Percentiles rank a stretch among this genome's conserved stretches.
phyloP scores from a whole-genome alignment of 106 monocot species.

The Dactylorhiza incarnata region DNA sequence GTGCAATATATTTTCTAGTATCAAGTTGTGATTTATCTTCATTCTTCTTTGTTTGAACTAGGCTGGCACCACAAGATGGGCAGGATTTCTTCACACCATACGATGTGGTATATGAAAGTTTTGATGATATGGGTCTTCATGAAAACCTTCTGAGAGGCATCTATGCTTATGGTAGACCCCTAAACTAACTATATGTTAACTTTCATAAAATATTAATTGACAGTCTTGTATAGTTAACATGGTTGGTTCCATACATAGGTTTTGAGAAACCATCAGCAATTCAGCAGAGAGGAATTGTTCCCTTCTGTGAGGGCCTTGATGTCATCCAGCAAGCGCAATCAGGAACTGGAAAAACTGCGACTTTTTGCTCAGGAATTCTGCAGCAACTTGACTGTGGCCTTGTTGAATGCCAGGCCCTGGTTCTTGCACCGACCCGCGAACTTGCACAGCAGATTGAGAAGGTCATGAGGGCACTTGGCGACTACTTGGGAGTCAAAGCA shows the following conservation, averaged over 20 bases:
- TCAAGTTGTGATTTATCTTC: too few species aligned
- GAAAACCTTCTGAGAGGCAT: conserved; percentile 32
- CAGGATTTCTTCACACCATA: conserved; percentile 29
- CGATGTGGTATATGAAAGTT: conserved; percentile 28
- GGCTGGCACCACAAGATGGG: conserved; percentile 10
- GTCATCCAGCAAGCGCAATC: conserved; percentile 45
- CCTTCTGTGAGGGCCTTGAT: conserved; percentile 40
- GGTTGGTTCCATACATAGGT: conserved; percentile 11
- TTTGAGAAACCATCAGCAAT: conserved; percentile 54
- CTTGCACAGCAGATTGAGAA: conserved; percentile 47
- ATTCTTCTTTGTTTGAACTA: background rate
- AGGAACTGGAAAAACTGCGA: conserved; percentile 10
- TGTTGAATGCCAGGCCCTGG: conserved; percentile 38
- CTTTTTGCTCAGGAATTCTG: conserved; percentile 37
- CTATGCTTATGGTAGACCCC: conserved; percentile 26
- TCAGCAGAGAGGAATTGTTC: conserved; percentile 46
- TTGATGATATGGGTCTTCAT: conserved; percentile 30
- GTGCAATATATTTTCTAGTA: too few species aligned
- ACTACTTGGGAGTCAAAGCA: conserved; percentile 42
- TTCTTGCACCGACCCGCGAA: conserved; percentile 48
- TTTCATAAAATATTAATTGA: too few species aligned
- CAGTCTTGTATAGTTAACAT: too few species aligned
- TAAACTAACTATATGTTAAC: too few species aligned
- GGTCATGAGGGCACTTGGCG: conserved; percentile 44
- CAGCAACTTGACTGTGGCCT: conserved; percentile 36